Percentiles rank a stretch among this genome's conserved stretches.
Conservation (phyloP, 805 yeast species). For the Debaryomyces tyrocola region DNA sequence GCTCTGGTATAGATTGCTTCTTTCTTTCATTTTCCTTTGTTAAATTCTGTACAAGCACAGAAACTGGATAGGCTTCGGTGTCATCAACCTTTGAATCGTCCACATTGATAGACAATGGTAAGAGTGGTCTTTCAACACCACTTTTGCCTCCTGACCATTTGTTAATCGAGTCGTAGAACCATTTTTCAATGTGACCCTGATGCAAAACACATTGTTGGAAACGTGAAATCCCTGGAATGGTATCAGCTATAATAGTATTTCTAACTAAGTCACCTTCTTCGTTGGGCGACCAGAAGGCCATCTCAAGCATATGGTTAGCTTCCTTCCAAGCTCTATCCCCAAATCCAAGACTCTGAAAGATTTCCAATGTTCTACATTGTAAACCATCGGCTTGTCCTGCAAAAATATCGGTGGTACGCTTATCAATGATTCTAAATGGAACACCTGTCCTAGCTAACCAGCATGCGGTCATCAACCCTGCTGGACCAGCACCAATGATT, state of each 20-base stretch:
- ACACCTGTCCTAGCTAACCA: constrained; percentile 29
- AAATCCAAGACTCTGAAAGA: constrained; percentile 24
- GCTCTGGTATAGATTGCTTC: constrained; percentile 10
- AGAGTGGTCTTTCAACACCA: constrained; percentile 17
- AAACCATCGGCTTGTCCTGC: constrained; percentile 37
- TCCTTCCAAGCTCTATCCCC: constrained; percentile 22
- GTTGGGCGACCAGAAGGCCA: constrained; percentile 30
- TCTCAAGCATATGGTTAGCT: constrained; percentile 26
- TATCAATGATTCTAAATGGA: constrained; percentile 27
- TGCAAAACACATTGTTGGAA: constrained; percentile 28
- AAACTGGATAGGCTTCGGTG: constrained; percentile 11
- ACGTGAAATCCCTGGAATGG: constrained; percentile 25
- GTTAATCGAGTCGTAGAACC: constrained; percentile 21
- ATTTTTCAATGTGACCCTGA: constrained; percentile 30
- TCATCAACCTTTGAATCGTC: constrained; percentile 13
- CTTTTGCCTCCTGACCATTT: constrained; percentile 13
- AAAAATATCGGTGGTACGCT: constrained; percentile 22
- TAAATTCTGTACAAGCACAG: constrained; percentile 14
- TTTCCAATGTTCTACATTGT: constrained; percentile 29
- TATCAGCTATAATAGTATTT: constrained; percentile 22
- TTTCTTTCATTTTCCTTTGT: constrained; percentile 9
- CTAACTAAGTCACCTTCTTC: constrained; percentile 22
- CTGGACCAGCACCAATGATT: constrained; percentile 40
- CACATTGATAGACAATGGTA: constrained; percentile 13
- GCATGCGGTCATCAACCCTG: constrained; percentile 34